These are phyloP conservation scores for Bretschneidera sinensis DNA, from an alignment of 345 rosid species.

Conservation along the genomic window DNA sequence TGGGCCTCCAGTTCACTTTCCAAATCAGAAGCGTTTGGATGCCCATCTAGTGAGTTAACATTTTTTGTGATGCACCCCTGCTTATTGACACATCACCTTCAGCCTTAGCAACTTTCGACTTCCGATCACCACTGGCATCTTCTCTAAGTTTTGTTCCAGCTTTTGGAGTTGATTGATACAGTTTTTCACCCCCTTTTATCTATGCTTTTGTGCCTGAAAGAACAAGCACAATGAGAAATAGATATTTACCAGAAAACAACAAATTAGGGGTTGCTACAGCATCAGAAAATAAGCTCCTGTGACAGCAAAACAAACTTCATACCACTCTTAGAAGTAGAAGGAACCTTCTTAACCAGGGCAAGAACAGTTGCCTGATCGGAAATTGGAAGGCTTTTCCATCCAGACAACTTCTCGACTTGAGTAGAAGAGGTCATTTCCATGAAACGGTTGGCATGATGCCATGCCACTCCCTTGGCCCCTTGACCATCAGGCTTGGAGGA, in stretches of 20 bases:
- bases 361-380: constrained; percentile 55
- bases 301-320: constrained; percentile 15
- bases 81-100: constrained; percentile 39
- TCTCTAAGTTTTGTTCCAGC: constrained; percentile 60
- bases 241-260: constrained; percentile 6
- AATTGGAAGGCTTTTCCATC: constrained; percentile 67
- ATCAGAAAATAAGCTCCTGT: neutral
- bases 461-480: constrained; percentile 59
- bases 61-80: constrained; percentile 25
- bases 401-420: constrained; percentile 59
- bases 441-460: constrained; percentile 90
- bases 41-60: constrained; percentile 10
- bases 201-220: constrained; percentile 28
- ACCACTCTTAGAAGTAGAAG: constrained; percentile 46
- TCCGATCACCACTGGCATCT: constrained; percentile 34
- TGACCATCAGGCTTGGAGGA: constrained; percentile 66
- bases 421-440: constrained; percentile 46
- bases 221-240: constrained; percentile 19
- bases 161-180: constrained; percentile 31
- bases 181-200: constrained; percentile 27
- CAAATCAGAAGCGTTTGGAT: constrained; percentile 27
- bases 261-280: constrained; percentile 5
- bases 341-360: constrained; percentile 44
- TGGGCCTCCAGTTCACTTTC: constrained; percentile 69
- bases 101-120: constrained; percentile 50